A percentile compares a stretch with the other conserved stretches of the same genome.
These are phyloP conservation scores for Penicillium psychrosexuale DNA, from an alignment of 2,329 filamentous ascomycete genomes.

Conservation along the genomic window DNA sequence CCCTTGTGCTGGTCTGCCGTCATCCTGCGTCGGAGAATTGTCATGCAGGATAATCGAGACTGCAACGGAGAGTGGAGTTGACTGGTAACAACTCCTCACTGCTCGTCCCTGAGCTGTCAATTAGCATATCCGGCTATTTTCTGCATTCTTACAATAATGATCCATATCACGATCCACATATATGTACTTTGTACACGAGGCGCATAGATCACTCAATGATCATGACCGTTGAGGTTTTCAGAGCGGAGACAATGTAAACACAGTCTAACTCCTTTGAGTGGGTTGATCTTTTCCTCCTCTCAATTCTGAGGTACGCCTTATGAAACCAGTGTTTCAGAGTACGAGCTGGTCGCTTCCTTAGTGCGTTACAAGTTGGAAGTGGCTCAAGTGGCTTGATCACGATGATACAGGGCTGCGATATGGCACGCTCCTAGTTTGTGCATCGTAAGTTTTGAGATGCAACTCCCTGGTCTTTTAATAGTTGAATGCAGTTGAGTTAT, in stretches of 20 bases:
- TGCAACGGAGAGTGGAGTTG: neutral
- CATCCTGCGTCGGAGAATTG: neutral
- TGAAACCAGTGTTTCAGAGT: conserved; percentile 1
- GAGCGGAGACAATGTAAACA: neutral
- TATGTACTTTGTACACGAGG: neutral
- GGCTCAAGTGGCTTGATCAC: neutral
- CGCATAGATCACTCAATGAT: conserved; percentile 3
- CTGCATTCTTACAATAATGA: neutral
- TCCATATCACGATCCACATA: neutral
- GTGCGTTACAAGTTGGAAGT: neutral
- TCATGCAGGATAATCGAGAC: neutral
- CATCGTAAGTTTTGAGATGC: neutral
- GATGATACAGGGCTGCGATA: neutral
- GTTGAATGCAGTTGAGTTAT: neutral
- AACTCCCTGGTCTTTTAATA: neutral
- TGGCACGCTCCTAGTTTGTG: neutral
- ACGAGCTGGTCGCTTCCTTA: neutral
- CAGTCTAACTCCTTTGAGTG: neutral
- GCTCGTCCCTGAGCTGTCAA: neutral
- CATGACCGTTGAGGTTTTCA: conserved; percentile 15
- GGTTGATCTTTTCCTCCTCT: neutral
- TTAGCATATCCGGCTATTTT: neutral
- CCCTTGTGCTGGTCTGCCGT: neutral
- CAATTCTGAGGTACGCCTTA: neutral
- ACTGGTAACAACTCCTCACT: neutral